Conservation (phyloP, 2,329 filamentous ascomycete genomes). For the Penicillium sp. region DNA sequence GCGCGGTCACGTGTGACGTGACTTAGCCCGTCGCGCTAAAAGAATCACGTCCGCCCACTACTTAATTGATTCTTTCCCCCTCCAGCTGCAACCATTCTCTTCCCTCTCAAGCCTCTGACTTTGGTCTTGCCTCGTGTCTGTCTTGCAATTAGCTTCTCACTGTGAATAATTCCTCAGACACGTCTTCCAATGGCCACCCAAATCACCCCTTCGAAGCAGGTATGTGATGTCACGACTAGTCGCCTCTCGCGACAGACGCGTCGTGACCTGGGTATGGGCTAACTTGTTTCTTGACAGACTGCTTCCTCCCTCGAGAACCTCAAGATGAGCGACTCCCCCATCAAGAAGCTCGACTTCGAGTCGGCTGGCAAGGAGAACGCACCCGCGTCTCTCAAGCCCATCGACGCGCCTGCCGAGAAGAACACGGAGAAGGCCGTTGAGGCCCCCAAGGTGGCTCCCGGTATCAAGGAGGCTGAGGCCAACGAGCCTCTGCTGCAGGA, state of each 20-base stretch:
- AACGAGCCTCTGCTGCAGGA: constrained; percentile 91
- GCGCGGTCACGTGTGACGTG: constrained; percentile 41
- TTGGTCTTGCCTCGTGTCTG: constrained; percentile 21
- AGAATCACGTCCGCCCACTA: constrained; percentile 32
- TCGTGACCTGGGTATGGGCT: constrained; percentile 32
- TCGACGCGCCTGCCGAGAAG: constrained; percentile 58
- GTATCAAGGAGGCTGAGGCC: constrained; percentile 66
- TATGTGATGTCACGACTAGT: constrained; percentile 49
- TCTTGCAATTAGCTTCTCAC: constrained; percentile 18
- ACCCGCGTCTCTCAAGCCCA: constrained; percentile 50
- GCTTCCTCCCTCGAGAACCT: constrained; percentile 81
- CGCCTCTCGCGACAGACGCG: constrained; percentile 33
- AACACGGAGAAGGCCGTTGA: constrained; percentile 46
- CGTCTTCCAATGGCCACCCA: constrained; percentile 66
- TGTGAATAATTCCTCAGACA: constrained; percentile 29
- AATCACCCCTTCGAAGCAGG: constrained; percentile 71
- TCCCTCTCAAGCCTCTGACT: constrained; percentile 24
- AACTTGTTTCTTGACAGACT: constrained; percentile 59
- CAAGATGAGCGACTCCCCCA: constrained; percentile 82
- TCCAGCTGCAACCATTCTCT: constrained; percentile 27
- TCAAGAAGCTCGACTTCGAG: constrained; percentile 83
- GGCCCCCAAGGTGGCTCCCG: constrained; percentile 45
- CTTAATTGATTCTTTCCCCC: constrained; percentile 35
- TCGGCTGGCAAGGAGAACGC: constrained; percentile 78
- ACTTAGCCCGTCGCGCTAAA: constrained; percentile 41